Base-by-base conservation (phyloP, 352 stramenopile species). In the Nothophytophthora sp. region DNA sequence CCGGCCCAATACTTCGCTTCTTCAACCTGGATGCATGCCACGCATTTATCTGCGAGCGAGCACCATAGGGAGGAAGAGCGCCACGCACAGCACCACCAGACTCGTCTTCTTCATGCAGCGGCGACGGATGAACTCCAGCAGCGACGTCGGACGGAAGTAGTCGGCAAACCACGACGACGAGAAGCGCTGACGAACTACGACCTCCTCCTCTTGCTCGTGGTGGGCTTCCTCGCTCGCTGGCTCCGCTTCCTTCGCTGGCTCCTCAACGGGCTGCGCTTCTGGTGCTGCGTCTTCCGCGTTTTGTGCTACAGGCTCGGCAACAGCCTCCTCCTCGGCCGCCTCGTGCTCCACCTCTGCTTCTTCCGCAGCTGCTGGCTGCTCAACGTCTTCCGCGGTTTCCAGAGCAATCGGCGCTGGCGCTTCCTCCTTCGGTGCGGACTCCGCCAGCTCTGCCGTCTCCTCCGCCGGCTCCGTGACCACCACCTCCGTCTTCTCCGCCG, bases 41-140 rank as follows among this genome's bases (percentile, higher is more conserved):
- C n/a, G n/a, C n/a, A n/a, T 24, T 69, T 72, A 73, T 66, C 39
- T 62, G 32, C 58, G 63, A 15, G 53, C 42, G 13, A 76, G 54
- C 19, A 70, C 54, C 36, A 76, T 54, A 3, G 67, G 67, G 18
- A 76, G 49, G 32, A 73, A 34, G 46, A 76, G 53, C 23, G 67
- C 67, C n/a, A 76, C 54, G 34, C 67, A 73, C 1, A 76, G 51
- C 33, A 76, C 18, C 25, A 70, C 54, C 5, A 76, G 24, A 48
- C 65, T 76, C 16, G 67, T 73, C 59, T 57, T 65, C 45, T 70
- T 63, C 42, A 76, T 53, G 43, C 59, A 72, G 38, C 67, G 67
- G 25, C 22, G 53, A 18, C 55, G 67, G 20, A 76, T 39, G 42
- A 73, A 76, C 13, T 24, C 38, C 10, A 73, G 39, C 25, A 73